Conservation (phyloP, 2,329 filamentous ascomycete genomes). For the Huntiella omanensis region DNA sequence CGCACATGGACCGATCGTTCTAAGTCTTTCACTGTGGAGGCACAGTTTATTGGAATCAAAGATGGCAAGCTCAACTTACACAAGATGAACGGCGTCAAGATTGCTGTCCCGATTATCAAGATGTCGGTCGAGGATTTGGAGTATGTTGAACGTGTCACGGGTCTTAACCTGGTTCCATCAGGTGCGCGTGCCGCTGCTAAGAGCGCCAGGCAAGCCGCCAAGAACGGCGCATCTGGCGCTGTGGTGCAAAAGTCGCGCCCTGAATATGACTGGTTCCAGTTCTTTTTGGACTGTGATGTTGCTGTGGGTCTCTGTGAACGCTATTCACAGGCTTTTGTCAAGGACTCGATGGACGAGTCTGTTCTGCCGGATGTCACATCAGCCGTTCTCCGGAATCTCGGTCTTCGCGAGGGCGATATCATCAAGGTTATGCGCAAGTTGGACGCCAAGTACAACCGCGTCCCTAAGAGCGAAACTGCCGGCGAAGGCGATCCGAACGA, state of each 20-base stretch:
- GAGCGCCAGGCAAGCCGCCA: conserved; percentile 24
- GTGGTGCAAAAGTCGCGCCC: conserved; percentile 40
- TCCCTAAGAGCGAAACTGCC: conserved; percentile 32
- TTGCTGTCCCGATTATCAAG: conserved; percentile 83
- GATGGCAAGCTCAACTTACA: conserved; percentile 96
- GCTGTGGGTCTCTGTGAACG: conserved; percentile 84
- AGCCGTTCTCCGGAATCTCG: conserved; percentile 63
- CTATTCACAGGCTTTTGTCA: conserved; percentile 73
- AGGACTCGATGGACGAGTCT: conserved; percentile 91
- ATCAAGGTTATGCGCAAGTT: conserved; percentile 83
- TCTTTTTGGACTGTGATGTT: conserved; percentile 85
- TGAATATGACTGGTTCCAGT: conserved; percentile 97
- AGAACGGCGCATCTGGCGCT: conserved; percentile 32
- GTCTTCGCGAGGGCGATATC: conserved; percentile 91
- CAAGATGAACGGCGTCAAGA: conserved; percentile 96
- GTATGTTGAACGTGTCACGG: conserved; percentile 58
- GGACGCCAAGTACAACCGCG: conserved; percentile 61
- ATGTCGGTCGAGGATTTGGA: conserved; percentile 93
- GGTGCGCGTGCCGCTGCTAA: conserved; percentile 21
- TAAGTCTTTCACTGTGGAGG: conserved; percentile 92
- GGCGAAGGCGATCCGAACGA: conserved; percentile 41
- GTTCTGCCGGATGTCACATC: conserved; percentile 79
- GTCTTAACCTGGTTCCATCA: conserved; percentile 10
- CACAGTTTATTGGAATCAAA: conserved; percentile 83
- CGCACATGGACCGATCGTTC: conserved; percentile 90